Percentiles rank a stretch among this genome's conserved stretches.
Conservation (phyloP, 73 alveolate genomes). For the Tetrahymena borealis region DNA sequence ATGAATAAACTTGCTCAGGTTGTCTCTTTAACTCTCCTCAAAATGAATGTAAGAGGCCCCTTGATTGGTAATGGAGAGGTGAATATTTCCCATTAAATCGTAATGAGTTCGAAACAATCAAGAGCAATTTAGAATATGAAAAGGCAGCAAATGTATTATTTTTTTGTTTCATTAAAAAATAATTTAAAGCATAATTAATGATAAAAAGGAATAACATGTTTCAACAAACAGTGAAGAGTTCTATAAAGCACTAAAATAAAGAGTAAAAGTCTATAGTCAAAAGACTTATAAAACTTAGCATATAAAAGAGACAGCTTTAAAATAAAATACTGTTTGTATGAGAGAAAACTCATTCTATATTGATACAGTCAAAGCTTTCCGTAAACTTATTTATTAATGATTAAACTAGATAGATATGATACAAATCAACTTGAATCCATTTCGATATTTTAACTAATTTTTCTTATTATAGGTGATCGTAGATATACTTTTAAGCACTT, state of each 20-base stretch:
- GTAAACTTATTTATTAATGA: no score
- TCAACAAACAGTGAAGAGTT: not conserved
- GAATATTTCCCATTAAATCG: conserved; percentile 90
- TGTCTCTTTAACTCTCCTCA: conserved; percentile 85
- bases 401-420: no score
- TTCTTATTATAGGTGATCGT: conserved; percentile 91
- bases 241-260: conserved; percentile 48
- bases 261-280: conserved; percentile 85
- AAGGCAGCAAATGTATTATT: not conserved
- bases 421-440: no score
- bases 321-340: conserved; percentile 97
- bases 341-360: conserved; percentile 99
- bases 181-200: not conserved
- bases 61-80: conserved; percentile 97
- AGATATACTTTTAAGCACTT: conserved; percentile 94
- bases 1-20: conserved; percentile 86
- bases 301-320: conserved; percentile 62
- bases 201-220: not conserved
- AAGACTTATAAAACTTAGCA: conserved; percentile 80
- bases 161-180: not conserved
- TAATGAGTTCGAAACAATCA: conserved; percentile 85
- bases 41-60: conserved; percentile 84
- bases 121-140: conserved; percentile 77
- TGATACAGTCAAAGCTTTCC: conserved; percentile 90
- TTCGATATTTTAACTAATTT: not conserved